Base-by-base conservation (phyloP, 1,284 basidiomycete genomes). In the Irpex sp. region DNA sequence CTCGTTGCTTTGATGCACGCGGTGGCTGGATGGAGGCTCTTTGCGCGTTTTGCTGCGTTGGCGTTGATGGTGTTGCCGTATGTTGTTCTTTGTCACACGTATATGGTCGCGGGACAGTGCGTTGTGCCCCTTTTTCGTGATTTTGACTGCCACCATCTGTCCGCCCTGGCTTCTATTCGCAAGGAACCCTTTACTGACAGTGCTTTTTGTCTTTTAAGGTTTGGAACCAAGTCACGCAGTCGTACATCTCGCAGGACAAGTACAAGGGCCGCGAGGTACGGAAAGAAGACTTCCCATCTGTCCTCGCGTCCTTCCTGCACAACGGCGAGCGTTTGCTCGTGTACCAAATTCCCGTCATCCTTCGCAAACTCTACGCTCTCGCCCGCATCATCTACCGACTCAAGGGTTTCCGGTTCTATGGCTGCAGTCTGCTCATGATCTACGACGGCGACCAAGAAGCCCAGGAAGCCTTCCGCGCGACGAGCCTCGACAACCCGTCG, bases 361-460 rank as follows among this genome's bases (percentile, higher is more conserved):
- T 99, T 57, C 89, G 91, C 73, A 98, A 98, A 77, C 80, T 99
- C 19, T 96, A 96, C 70, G 87, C 88, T n/a, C 86, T 99, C 45
- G 96, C 96, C 19, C 85, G 88, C 56, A 98, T 98, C 76, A 83
- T 98, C 68, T 83, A 88, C 69, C 85, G 89, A 4, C 78, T 99
- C 60, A 88, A 90, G 67, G 94, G 97, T 8, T 99, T 94, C 76
- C 86, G 96, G 42, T 99, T 99, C 75, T 99, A 99, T 72, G 97
- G 97, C 21, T 98, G 96, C 76, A 96, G 93, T 67, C 82, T 99
- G 57, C 85, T 99, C 62, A 86, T 99, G 71, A 97, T 99, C 73
- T 99, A 99, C 74, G 97, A 99, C 72, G 97, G 97, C 56, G 96
- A 98, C 72, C 81, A 80, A 56, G 90, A 93, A 65, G 84, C 87